These are phyloP conservation scores for Solanum etuberosum DNA, from an alignment of 257 asterid species.

Conservation along the genomic window DNA sequence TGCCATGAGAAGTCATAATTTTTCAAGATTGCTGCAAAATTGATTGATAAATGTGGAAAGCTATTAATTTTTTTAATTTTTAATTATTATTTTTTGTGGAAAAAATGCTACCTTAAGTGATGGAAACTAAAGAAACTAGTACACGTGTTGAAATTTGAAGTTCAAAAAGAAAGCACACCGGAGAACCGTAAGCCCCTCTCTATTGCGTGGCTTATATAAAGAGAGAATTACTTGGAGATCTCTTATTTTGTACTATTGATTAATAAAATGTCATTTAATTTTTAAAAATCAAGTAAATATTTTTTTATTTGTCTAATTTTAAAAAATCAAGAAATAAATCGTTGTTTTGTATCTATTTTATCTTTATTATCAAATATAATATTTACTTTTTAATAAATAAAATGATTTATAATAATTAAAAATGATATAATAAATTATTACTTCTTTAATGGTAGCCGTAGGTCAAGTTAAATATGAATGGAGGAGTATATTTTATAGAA, in stretches of 20 bases:
- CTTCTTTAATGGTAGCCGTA: too few relatives aligned
- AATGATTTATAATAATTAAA: too few relatives aligned
- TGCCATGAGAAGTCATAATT: neutral
- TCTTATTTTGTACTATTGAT: neutral
- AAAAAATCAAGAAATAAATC: too few relatives aligned
- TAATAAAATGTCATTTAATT: neutral
- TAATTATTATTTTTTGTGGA: neutral
- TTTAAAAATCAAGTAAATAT: too few relatives aligned
- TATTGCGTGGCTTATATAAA: neutral
- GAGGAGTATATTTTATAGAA: neutral
- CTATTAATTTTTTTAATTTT: neutral
- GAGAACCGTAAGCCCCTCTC: neutral
- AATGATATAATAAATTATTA: too few relatives aligned
- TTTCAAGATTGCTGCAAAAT: neutral
- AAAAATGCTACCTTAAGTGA: neutral
- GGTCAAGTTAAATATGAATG: too few relatives aligned
- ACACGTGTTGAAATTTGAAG: neutral
- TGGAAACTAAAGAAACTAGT: neutral
- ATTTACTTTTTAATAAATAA: too few relatives aligned
- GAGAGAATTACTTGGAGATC: neutral
- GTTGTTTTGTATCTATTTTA: neutral
- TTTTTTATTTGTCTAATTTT: too few relatives aligned
- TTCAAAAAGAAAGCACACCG: neutral
- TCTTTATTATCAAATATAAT: too few relatives aligned
- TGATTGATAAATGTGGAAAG: neutral